Conservation (phyloP, 257 asterid genomes). For the Salvia rosmarinus region DNA sequence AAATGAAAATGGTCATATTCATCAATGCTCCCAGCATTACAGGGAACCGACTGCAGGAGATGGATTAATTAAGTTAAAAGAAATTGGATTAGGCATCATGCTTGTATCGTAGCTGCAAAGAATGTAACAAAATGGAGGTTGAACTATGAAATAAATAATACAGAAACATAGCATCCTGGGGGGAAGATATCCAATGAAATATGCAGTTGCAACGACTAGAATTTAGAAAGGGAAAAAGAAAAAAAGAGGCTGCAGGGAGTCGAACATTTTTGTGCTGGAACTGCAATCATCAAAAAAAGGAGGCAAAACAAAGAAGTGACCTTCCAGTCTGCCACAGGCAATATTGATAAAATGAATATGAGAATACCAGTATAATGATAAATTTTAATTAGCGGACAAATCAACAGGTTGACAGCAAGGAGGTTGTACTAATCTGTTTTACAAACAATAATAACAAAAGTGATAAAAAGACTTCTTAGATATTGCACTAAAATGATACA, state of each 20-base stretch:
- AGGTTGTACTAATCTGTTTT: not conserved
- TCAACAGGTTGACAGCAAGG: not conserved
- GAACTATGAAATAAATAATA: not conserved
- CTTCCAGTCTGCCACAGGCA: not conserved
- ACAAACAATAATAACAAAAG: not conserved
- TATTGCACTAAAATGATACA: not conserved
- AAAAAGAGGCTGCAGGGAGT: not conserved
- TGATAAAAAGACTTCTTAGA: not conserved
- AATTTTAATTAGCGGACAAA: no score
- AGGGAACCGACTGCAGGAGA: not conserved
- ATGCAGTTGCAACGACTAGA: not conserved
- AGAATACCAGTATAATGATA: not conserved
- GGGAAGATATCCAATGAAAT: not conserved
- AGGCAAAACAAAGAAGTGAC: not conserved
- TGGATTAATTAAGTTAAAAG: not conserved
- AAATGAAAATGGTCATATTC: not conserved
- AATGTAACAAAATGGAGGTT: not conserved
- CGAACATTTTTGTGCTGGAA: not conserved
- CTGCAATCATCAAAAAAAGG: not conserved
- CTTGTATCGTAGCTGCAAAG: not conserved
- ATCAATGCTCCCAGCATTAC: not conserved
- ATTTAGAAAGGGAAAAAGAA: no score
- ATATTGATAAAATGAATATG: not conserved
- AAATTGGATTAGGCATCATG: not conserved
- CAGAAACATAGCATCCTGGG: not conserved